These are phyloP conservation scores for Collybia sordida DNA, from an alignment of 768 basidiomycete genomes.

Conservation along the genomic window DNA sequence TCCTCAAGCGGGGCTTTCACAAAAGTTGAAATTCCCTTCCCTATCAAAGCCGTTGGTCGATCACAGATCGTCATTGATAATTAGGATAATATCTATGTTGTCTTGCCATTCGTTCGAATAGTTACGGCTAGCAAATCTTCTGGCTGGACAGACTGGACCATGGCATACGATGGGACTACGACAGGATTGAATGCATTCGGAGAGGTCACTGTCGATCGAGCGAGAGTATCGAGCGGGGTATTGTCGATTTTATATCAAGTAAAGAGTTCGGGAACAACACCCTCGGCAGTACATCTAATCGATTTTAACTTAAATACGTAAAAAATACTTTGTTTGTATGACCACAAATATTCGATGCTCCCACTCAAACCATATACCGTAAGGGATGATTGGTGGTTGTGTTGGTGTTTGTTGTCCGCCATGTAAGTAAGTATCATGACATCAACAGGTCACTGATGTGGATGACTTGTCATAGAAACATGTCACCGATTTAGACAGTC, in stretches of 20 bases:
- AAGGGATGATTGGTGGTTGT: too few relatives aligned
- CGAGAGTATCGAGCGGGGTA: constrained; percentile 34
- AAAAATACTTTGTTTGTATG: neutral
- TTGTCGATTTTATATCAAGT: constrained; percentile 44
- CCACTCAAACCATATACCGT: too few relatives aligned
- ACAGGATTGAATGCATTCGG: constrained; percentile 41
- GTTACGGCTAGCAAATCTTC: constrained; percentile 43
- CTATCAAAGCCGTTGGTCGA: constrained; percentile 40
- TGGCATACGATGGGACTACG: constrained; percentile 40
- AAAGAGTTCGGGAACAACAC: constrained; percentile 38
- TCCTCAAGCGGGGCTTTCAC: constrained; percentile 39
- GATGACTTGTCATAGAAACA: too few relatives aligned
- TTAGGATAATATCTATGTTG: constrained; percentile 43
- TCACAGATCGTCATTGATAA: constrained; percentile 45
- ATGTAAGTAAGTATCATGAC: too few relatives aligned
- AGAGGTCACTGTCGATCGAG: constrained; percentile 45
- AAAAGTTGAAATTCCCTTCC: constrained; percentile 47
- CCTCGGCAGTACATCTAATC: constrained; percentile 38
- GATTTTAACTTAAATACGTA: constrained; percentile 41
- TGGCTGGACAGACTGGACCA: constrained; percentile 46
- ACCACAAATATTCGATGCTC: too few relatives aligned
- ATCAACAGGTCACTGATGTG: too few relatives aligned
- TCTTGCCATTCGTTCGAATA: constrained; percentile 41
- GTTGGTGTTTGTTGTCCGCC: too few relatives aligned
- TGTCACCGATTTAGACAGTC: too few relatives aligned